Evolutionary conservation across 2,329 filamentous ascomycete species (phyloP), one percentile per base, ranked within the genome.

Genomic region (Trichophaea hybrida): DNA sequence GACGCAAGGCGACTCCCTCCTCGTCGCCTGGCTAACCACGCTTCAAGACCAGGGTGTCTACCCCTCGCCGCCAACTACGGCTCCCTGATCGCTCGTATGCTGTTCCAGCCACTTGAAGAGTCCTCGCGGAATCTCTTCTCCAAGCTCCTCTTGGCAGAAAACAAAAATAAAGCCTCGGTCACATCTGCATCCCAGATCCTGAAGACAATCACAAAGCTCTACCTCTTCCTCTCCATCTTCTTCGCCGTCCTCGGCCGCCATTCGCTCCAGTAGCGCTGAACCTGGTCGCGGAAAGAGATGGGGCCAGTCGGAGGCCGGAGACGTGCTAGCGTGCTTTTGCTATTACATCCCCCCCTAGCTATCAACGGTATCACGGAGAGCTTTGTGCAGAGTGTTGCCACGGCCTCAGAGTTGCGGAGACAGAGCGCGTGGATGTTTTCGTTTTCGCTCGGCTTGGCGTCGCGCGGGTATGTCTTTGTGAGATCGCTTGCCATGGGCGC

Each of bases 71-170:
- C 89, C 68, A 98, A 97, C 72, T 98, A 93, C 71, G 93, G 93
- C 24, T 87, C 90, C 1, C 79, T 98, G 0, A 75, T 94, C 33
- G 93, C 93, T 0, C 81, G 93, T 2, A 81, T 97, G 64, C 75
- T 98, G 55, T 91, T 98, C 71, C 93, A 97, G 69, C 94, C 93
- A 6, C 82, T 98, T 61, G 93, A 98, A 72, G 94, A 98, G 73
- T 91, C 85, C 71, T 90, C 86, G 64, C 84, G 94, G 43, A 89
- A 84, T 69, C 83, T 95, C 70, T 96, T 97, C 68, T 90, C 88
- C 56, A 85, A 85, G 37, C 76, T 95, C 0, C 81, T 96, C 24
- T 68, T 61, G 49, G 49, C 62, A 62, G 71, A 10, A n/a, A 13
- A n/a, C 13, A 54, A 54, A 35, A 32, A 33, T 5, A 32, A 17